Evolutionary conservation across 1,139 yeast species (phyloP).

Genomic region (Hansenula anomala): DNA sequence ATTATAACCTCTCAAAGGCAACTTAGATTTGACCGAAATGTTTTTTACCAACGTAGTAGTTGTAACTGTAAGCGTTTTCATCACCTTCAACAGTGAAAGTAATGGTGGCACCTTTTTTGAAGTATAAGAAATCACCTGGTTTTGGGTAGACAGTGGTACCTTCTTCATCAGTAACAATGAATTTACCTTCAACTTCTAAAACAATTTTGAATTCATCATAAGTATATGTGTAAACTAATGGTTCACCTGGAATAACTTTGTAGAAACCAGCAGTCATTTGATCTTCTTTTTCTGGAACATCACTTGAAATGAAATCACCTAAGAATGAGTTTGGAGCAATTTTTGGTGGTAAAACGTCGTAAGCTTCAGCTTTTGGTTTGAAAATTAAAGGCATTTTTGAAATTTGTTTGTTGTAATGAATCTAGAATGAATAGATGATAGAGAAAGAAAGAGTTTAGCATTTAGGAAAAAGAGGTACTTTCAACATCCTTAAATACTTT

Average conservation of each 20-base stretch:
- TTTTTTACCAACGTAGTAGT: constrained; percentile 46
- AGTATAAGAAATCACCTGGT: constrained; percentile 45
- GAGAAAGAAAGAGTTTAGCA: no score
- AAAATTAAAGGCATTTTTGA: constrained; percentile 54
- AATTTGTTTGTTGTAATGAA: neutral
- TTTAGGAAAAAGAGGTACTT: no score
- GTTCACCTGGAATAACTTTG: constrained; percentile 56
- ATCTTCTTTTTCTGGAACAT: constrained; percentile 38
- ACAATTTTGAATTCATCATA: constrained; percentile 50
- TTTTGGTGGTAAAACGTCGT: constrained; percentile 47
- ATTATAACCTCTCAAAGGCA: neutral
- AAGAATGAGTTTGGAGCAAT: constrained; percentile 52
- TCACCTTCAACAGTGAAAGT: constrained; percentile 45
- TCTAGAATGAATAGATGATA: neutral
- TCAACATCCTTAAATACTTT: no score
- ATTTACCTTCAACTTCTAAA: constrained; percentile 38
- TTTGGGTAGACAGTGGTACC: constrained; percentile 40
- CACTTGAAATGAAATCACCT: constrained; percentile 48
- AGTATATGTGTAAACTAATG: constrained; percentile 48
- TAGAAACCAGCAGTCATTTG: constrained; percentile 54
- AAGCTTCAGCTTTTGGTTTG: constrained; percentile 50
- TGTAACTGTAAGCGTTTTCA: constrained; percentile 36
- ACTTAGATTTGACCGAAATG: constrained; percentile 10
- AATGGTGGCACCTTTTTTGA: constrained; percentile 41
- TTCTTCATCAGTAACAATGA: constrained; percentile 38